Evolutionary conservation across 2,329 filamentous ascomycete genomes (phyloP), one percentile per base, ranked within the genome.

Genomic region (Penicillium sp.): DNA sequence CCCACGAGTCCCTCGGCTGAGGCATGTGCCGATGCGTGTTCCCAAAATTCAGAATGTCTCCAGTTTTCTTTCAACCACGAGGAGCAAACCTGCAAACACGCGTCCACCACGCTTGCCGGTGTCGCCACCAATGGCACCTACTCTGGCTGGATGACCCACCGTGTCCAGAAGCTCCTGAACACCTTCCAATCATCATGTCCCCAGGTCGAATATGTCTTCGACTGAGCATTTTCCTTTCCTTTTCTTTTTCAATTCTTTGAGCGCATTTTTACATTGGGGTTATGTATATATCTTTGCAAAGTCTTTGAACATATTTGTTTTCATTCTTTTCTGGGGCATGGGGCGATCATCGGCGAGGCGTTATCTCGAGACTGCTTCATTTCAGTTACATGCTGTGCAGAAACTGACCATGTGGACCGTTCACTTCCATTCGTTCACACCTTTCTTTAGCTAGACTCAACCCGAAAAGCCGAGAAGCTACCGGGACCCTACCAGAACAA

Each of bases 71-170:
- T 58, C 31, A 56, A 59, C 10, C 48, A 59, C n/a, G 43, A 39
- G 2, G 49, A 60, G 34, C 47, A 47, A 26, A 21, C 54, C n/a
- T 55, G 61, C 59, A 55, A 61, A 23, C 46, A 64, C 38, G 47
- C 60, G 12, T 58, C 61, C 16, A 61, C 61, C 4, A 63, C 58
- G 1, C 60, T 59, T 31, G 59, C 45, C 9, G 64, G 56, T 26
- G 52, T 52, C 13, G 45, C 49, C 9, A 56, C 47, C 28, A 59
- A 53, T 33, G 60, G 56, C 3, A 58, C 58, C 0, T 53, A 57
- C 12, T 66, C 63, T 15, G 65, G 65, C 9, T 67, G 65, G 65
- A 65, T 66, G 48, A 53, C 45, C 2, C 44, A 52, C 7, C 59
- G 65, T 3, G 54, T 68, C 16, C 53, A 65, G 33, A 56, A 54